Evolutionary conservation across 345 rosid species (phyloP).

Genomic region (Turritis glabra): DNA sequence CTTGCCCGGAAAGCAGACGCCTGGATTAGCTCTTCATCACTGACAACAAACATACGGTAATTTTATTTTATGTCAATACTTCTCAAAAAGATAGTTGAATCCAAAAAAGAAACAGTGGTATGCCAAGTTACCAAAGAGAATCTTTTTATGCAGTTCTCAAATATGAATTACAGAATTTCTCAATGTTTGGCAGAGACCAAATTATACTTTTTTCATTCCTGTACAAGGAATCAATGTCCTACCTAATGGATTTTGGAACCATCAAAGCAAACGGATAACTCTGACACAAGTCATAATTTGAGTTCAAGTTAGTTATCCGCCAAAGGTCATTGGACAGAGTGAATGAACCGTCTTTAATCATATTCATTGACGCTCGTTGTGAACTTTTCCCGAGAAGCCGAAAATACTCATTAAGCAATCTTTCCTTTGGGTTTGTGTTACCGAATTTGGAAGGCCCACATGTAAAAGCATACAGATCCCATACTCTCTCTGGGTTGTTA

Average conservation of each 20-base stretch:
- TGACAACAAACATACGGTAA: conserved; percentile 40
- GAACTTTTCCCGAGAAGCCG: conserved; percentile 81
- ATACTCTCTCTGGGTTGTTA: conserved; percentile 63
- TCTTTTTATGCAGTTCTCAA: conserved; percentile 17
- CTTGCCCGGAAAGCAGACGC: conserved; percentile 89
- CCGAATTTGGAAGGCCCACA: conserved; percentile 71
- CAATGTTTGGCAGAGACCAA: conserved; percentile 12
- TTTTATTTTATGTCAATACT: neutral
- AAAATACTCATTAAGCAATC: conserved; percentile 86
- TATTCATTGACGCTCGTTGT: conserved; percentile 56
- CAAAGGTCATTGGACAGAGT: conserved; percentile 72
- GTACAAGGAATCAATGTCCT: conserved; percentile 34
- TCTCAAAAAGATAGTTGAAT: conserved; percentile 19
- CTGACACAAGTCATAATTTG: conserved; percentile 66
- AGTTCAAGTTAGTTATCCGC: conserved; percentile 82
- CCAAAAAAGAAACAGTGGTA: conserved; percentile 13
- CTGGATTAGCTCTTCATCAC: conserved; percentile 84
- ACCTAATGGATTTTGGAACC: conserved; percentile 85
- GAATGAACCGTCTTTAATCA: conserved; percentile 72
- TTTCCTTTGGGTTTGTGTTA: conserved; percentile 74
- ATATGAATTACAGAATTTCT: conserved; percentile 26
- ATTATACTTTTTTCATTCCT: neutral
- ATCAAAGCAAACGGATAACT: conserved; percentile 91
- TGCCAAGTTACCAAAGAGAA: conserved; percentile 23
- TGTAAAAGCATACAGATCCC: conserved; percentile 89